A percentile compares a stretch with the other conserved stretches of the same genome.
These are phyloP conservation scores for Coemansia sp. DNA, from an alignment of 192 early-diverging fungal species.

Conservation along the genomic window DNA sequence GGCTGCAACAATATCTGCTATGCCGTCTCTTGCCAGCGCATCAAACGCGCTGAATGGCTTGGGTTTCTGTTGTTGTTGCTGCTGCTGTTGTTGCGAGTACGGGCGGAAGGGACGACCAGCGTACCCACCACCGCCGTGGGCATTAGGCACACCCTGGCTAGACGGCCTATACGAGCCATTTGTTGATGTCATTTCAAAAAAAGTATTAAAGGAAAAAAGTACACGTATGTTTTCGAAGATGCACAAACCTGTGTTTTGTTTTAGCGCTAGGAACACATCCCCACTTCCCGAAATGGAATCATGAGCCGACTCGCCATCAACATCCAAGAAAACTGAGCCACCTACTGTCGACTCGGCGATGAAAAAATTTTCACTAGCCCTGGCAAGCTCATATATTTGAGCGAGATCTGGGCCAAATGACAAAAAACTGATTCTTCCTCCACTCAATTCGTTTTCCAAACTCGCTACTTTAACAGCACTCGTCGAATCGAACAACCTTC, in stretches of 20 bases:
- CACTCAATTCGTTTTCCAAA: slow-evolving; percentile 9
- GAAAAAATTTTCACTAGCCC: slow-evolving; percentile 17
- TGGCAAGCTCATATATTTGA: not conserved
- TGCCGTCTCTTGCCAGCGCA: not conserved
- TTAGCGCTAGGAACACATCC: not conserved
- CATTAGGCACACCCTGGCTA: not conserved
- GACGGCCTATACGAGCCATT: not conserved
- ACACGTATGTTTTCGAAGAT: not conserved
- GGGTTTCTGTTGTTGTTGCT: not conserved
- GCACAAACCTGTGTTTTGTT: not conserved
- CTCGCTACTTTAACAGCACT: slow-evolving; percentile 10
- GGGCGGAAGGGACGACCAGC: slow-evolving; percentile 3
- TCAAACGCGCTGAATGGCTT: slow-evolving; percentile 5
- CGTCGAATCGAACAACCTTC: slow-evolving; percentile 11
- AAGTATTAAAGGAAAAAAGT: not conserved
- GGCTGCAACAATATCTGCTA: slow-evolving; percentile 4
- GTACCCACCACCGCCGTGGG: not conserved
- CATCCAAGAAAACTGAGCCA: slow-evolving; percentile 1
- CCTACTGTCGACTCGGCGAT: not conserved
- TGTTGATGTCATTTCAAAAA: not conserved
- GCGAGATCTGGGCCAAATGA: not conserved
- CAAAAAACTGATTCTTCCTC: slow-evolving; percentile 5
- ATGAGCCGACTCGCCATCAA: slow-evolving; percentile 1
- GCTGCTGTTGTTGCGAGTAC: not conserved
- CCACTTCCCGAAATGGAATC: not conserved